Evolutionary conservation across 2,329 filamentous ascomycete species (phyloP), one percentile per base, ranked within the genome.

Genomic region (Fusarium euwallaceae): DNA sequence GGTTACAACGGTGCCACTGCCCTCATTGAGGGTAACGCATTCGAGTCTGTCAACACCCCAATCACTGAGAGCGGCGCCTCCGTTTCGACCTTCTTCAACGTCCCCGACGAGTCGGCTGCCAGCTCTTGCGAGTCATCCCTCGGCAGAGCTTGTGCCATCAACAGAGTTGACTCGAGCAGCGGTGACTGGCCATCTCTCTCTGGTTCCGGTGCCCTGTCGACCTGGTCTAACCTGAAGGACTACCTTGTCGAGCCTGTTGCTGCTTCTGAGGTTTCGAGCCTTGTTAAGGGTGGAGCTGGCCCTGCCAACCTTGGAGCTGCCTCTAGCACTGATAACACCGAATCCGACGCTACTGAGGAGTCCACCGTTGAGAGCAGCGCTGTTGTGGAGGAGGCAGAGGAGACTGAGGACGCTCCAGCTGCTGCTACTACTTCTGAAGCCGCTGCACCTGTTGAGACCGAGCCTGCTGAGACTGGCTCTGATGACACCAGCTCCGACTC

Each of bases 1-100:
- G 89, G 82, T 66, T 82, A 88, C 74, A 85, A 78, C 12, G 76
- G 81, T 36, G 72, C 70, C 5, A 71, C 66, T 0, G 75, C 76
- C 0, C 72, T 80, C 6, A 66, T 80, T 2, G 79, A 80, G 69
- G 79, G 79, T 17, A 80, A 80, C 27, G 78, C 72, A 11, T 81
- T 80, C 34, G 76, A 76, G 12, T 76, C 76, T 14, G 79, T 80
- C 3, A 71, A 75, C 2, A 67, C 65, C 4, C 78, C 78, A 14
- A 71, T 91, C 22, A 85, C 83, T 0, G 48, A 83, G 51, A 59
- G 62, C 14, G 76, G 70, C 43, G 74, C 72, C 43, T 60, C 67
- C 2, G 67, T 77, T 2, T 67, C 36, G 8, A 78, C 74, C 2
- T 61, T 78, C 32, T 78, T 76, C 55, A 69, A 64, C 36, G 67